Evolutionary conservation across 2,329 filamentous ascomycete species (phyloP).

Genomic region (Huntiella decipiens): DNA sequence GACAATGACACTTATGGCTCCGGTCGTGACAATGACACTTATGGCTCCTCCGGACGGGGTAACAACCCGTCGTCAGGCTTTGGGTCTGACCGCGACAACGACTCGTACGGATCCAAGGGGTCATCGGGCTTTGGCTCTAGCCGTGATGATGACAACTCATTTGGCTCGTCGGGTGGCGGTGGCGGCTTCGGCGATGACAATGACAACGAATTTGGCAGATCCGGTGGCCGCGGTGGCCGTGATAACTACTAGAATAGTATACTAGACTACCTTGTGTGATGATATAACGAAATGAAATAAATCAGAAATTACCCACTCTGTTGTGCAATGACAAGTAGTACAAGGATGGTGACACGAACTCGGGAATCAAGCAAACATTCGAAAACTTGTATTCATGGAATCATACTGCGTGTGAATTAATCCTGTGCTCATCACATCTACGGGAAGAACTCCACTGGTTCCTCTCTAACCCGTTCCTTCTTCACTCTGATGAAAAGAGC

Average conservation of each 20-base stretch:
- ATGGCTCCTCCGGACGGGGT: too few species aligned
- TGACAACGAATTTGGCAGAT: slow-evolving; percentile 4
- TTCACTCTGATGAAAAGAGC: slow-evolving; percentile 55
- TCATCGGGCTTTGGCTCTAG: too few species aligned
- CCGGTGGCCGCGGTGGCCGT: too few species aligned
- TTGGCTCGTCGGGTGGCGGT: slow-evolving; percentile 14
- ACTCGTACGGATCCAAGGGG: too few species aligned
- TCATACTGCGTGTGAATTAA: not conserved
- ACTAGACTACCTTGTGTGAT: too few species aligned
- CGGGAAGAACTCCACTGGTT: not conserved
- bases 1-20: slow-evolving; percentile 9
- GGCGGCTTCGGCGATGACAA: slow-evolving; percentile 11
- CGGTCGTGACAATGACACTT: slow-evolving; percentile 11
- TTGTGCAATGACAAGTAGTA: not conserved
- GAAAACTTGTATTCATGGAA: too few species aligned
- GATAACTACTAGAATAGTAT: not conserved
- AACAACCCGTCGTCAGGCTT: slow-evolving; percentile 12
- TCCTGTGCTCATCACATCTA: not conserved
- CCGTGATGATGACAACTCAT: slow-evolving; percentile 11
- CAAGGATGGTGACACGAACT: too few species aligned
- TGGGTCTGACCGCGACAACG: slow-evolving; percentile 8
- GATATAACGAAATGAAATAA: too few species aligned
- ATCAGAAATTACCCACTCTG: too few species aligned
- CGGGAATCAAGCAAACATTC: too few species aligned
- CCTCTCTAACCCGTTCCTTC: slow-evolving; percentile 27